Conservation (phyloP, 352 stramenopile genomes). For the Pseudoperonospora humuli region DNA sequence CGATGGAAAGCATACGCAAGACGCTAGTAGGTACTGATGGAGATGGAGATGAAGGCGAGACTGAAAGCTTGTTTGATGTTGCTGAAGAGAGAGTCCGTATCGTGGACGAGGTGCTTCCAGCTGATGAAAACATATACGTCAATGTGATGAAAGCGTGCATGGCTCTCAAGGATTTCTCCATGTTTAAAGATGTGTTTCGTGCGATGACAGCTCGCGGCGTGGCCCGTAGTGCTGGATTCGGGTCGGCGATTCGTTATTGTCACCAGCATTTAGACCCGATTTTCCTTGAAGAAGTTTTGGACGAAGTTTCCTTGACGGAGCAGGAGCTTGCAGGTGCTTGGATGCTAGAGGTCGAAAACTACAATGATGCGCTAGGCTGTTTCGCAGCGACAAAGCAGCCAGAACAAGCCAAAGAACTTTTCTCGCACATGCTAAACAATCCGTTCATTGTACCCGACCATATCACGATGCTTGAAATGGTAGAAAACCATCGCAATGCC, state of each 20-base stretch:
- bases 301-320: slow-evolving; percentile 44
- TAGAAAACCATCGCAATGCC: slow-evolving; percentile 55
- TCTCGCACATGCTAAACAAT: slow-evolving; percentile 50
- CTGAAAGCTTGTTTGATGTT: slow-evolving; percentile 13
- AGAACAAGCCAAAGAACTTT: slow-evolving; percentile 53
- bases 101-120: slow-evolving; percentile 22
- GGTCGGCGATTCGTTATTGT: slow-evolving; percentile 61
- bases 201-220: slow-evolving; percentile 41
- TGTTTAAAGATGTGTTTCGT: slow-evolving; percentile 51
- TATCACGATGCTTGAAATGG: slow-evolving; percentile 75
- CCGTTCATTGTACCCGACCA: slow-evolving; percentile 46
- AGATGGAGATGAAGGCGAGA: slow-evolving; percentile 6
- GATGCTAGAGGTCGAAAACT: slow-evolving; percentile 59
- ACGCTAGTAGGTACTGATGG: neutral
- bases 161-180: slow-evolving; percentile 23
- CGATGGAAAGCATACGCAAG: slow-evolving; percentile 11
- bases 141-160: slow-evolving; percentile 60
- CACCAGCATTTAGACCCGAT: slow-evolving; percentile 31
- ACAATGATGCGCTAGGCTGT: slow-evolving; percentile 71
- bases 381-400: slow-evolving; percentile 41
- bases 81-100: slow-evolving; percentile 3
- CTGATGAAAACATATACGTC: slow-evolving; percentile 78
- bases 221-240: slow-evolving; percentile 53
- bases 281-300: slow-evolving; percentile 57
- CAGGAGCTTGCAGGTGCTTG: slow-evolving; percentile 31